Conservation (phyloP, 2,329 filamentous ascomycete species). For the Pezicula neosporulosa region DNA sequence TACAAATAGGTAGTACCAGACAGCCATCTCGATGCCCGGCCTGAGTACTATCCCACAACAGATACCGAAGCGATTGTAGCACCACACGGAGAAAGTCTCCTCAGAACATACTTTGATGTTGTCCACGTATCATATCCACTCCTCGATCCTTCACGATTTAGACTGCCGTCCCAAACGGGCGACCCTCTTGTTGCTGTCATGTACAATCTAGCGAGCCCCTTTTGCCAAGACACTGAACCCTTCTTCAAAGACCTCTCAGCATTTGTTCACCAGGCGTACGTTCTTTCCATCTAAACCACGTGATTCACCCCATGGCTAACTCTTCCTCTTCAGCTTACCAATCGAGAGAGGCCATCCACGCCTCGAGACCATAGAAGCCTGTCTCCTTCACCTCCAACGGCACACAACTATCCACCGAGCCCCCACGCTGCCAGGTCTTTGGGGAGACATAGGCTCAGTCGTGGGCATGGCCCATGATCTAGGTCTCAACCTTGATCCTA, state of each 20-base stretch:
- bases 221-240: constrained; percentile 15
- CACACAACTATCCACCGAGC: constrained; percentile 9
- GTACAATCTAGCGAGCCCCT: constrained; percentile 20
- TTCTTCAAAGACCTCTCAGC: constrained; percentile 11
- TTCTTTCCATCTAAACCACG: not conserved
- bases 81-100: constrained; percentile 13
- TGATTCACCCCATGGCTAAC: constrained; percentile 1
- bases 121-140: constrained; percentile 21
- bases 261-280: constrained; percentile 18
- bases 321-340: constrained; percentile 11
- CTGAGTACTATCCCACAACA: constrained; percentile 17
- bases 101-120: constrained; percentile 21
- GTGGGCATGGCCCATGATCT: constrained; percentile 24
- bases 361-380: constrained; percentile 21
- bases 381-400: constrained; percentile 17
- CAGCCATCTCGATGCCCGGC: constrained; percentile 18
- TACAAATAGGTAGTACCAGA: constrained; percentile 20
- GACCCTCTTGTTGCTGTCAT: constrained; percentile 19
- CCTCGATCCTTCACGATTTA: constrained; percentile 20
- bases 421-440: constrained; percentile 11
- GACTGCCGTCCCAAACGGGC: constrained; percentile 5
- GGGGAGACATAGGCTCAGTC: constrained; percentile 13
- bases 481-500: constrained; percentile 24
- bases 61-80: constrained; percentile 18
- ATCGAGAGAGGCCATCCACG: constrained; percentile 19